phyloP scores from a whole-genome alignment of 805 yeast genomes.

The Barnettozyma vustinii region DNA sequence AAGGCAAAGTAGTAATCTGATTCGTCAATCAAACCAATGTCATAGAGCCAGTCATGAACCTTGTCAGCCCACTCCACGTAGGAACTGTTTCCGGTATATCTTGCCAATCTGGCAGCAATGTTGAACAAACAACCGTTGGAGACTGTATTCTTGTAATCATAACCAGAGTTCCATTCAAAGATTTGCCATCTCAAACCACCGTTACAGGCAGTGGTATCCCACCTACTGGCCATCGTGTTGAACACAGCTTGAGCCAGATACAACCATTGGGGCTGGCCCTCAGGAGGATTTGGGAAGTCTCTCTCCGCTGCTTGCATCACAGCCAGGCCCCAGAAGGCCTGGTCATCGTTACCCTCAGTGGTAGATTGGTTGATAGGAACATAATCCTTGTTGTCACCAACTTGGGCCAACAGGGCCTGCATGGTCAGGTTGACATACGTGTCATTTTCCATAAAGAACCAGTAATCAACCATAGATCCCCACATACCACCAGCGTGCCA shows the following conservation, averaged over 20 bases:
- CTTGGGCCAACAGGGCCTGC: slow-evolving; percentile 58
- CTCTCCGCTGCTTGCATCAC: slow-evolving; percentile 82
- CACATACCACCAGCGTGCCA: slow-evolving; percentile 92
- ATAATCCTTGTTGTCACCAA: slow-evolving; percentile 58
- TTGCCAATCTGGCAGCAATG: slow-evolving; percentile 75
- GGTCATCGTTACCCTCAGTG: slow-evolving; percentile 92
- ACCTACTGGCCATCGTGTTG: slow-evolving; percentile 75
- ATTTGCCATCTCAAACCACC: slow-evolving; percentile 95
- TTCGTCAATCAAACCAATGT: slow-evolving; percentile 37
- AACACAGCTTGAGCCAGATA: slow-evolving; percentile 78
- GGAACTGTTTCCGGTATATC: slow-evolving; percentile 67
- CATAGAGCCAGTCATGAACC: slow-evolving; percentile 73
- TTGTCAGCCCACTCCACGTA: slow-evolving; percentile 70
- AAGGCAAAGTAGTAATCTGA: slow-evolving; percentile 41
- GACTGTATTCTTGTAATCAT: slow-evolving; percentile 81
- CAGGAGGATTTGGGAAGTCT: slow-evolving; percentile 68
- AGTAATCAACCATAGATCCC: slow-evolving; percentile 58
- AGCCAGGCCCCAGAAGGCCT: slow-evolving; percentile 88
- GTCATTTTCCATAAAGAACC: slow-evolving; percentile 61
- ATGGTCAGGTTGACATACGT: slow-evolving; percentile 52
- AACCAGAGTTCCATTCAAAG: slow-evolving; percentile 83
- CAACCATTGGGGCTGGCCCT: slow-evolving; percentile 62
- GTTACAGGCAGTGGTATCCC: slow-evolving; percentile 59
- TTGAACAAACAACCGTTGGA: slow-evolving; percentile 82
- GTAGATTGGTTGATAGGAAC: slow-evolving; percentile 77